Evolutionary conservation across 2,329 filamentous ascomycete genomes (phyloP).

Genomic region (Fusarium papillatum): DNA sequence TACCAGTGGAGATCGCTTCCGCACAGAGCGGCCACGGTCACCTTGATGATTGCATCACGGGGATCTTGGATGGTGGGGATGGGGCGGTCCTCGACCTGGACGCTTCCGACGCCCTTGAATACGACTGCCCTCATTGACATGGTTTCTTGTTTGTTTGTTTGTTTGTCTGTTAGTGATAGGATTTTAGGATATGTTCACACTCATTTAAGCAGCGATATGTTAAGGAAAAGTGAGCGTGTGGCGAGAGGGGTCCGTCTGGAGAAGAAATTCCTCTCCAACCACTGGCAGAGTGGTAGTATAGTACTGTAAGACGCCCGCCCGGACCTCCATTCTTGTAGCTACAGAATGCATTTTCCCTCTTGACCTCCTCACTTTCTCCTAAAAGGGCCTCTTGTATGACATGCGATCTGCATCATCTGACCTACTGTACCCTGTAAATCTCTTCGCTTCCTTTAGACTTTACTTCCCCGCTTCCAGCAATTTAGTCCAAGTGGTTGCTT

Average conservation of each 20-base stretch:
- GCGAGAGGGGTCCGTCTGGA: background rate
- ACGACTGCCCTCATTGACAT: constrained; percentile 17
- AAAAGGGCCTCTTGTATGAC: background rate
- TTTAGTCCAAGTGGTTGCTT: background rate
- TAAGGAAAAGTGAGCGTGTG: background rate
- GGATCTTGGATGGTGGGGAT: constrained; percentile 5
- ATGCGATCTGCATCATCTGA: background rate
- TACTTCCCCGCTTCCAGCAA: background rate
- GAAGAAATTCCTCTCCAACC: background rate
- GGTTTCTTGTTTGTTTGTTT: background rate
- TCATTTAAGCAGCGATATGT: background rate
- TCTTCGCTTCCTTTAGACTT: background rate
- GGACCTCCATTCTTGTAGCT: no score
- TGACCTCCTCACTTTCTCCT: background rate
- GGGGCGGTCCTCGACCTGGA: constrained; percentile 5
- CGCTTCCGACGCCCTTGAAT: constrained; percentile 8
- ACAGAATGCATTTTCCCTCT: no score
- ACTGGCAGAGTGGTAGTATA: background rate
- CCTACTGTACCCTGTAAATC: background rate
- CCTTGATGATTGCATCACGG: constrained; percentile 17
- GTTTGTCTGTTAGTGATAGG: background rate
- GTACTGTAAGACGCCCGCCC: no score
- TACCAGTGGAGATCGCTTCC: constrained; percentile 24
- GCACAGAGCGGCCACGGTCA: constrained; percentile 10
- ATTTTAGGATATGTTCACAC: background rate